Conservation (phyloP, 345 rosid species). For the Excoecaria cochinchinensis region DNA sequence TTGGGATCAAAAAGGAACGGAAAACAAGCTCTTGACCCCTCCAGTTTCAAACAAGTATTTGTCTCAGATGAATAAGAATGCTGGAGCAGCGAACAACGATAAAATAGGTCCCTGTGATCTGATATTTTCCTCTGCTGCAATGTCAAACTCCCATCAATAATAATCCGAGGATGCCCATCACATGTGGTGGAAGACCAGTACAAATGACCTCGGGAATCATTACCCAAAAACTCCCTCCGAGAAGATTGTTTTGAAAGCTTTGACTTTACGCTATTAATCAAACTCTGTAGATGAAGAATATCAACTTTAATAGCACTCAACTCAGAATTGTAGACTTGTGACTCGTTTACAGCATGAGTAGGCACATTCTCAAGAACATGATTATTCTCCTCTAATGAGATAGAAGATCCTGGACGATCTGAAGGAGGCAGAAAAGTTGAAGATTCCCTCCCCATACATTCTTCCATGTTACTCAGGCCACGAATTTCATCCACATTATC, state of each 20-base stretch:
- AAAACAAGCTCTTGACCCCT: slow-evolving; percentile 57
- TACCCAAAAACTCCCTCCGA: slow-evolving; percentile 84
- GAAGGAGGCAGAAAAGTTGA: slow-evolving; percentile 21
- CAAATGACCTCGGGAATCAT: slow-evolving; percentile 72
- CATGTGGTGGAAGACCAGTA: slow-evolving; percentile 76
- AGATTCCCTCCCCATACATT: slow-evolving; percentile 22
- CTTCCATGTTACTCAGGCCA: slow-evolving; percentile 37
- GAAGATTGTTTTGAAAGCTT: slow-evolving; percentile 63
- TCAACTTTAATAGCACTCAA: slow-evolving; percentile 54
- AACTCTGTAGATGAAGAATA: slow-evolving; percentile 52
- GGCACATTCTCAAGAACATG: slow-evolving; percentile 35
- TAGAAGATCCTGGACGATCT: slow-evolving; percentile 29
- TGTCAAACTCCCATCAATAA: slow-evolving; percentile 72
- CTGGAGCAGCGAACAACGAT: slow-evolving; percentile 12
- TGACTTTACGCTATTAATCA: slow-evolving; percentile 51
- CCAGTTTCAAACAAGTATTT: slow-evolving; percentile 27
- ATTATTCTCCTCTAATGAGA: slow-evolving; percentile 28
- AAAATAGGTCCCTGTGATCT: slow-evolving; percentile 2
- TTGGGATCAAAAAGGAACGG: slow-evolving; percentile 48
- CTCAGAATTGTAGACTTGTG: slow-evolving; percentile 54
- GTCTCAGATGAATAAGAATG: slow-evolving; percentile 22
- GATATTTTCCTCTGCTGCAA: slow-evolving; percentile 38
- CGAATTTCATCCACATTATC: slow-evolving; percentile 37
- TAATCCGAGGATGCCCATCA: slow-evolving; percentile 47
- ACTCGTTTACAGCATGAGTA: slow-evolving; percentile 45